These are phyloP conservation scores for Cystobasidiaceae sp. DNA, from an alignment of 1,284 basidiomycete species.

Conservation along the genomic window DNA sequence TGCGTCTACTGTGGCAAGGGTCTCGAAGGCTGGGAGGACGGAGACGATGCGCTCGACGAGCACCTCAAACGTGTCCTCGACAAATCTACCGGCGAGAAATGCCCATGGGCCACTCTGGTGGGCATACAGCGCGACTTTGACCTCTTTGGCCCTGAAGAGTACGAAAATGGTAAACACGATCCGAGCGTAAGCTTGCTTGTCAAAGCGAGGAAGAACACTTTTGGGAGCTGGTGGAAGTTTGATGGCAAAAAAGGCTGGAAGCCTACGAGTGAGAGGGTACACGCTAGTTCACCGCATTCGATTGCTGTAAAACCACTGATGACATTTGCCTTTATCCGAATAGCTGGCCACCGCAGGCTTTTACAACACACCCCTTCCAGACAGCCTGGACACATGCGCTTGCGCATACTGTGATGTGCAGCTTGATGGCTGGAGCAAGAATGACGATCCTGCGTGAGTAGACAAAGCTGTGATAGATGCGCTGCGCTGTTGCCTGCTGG, in stretches of 20 bases:
- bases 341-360: conserved; percentile 46
- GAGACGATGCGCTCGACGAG: conserved; percentile 40
- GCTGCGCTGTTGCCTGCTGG: background rate
- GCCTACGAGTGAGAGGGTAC: conserved; percentile 43
- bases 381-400: conserved; percentile 43
- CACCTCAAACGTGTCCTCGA: conserved; percentile 16
- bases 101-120: conserved; percentile 30
- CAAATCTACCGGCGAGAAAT: background rate
- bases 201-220: conserved; percentile 42
- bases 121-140: conserved; percentile 16
- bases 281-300: background rate
- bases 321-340: background rate
- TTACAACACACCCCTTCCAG: conserved; percentile 41
- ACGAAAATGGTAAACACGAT: conserved; percentile 38
- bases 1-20: conserved; percentile 39
- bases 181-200: conserved; percentile 42
- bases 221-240: conserved; percentile 43
- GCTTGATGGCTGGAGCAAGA: conserved; percentile 46
- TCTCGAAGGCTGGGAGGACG: conserved; percentile 40
- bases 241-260: conserved; percentile 46
- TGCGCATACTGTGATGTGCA: conserved; percentile 44
- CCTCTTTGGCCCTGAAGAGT: conserved; percentile 23
- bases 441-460: conserved; percentile 43
- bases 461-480: too few species aligned
- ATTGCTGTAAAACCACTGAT: background rate